These are phyloP conservation scores for Thuidium tamariscinum DNA, from an alignment of 225 moss, liverwort and hornwort species.

Conservation along the genomic window DNA sequence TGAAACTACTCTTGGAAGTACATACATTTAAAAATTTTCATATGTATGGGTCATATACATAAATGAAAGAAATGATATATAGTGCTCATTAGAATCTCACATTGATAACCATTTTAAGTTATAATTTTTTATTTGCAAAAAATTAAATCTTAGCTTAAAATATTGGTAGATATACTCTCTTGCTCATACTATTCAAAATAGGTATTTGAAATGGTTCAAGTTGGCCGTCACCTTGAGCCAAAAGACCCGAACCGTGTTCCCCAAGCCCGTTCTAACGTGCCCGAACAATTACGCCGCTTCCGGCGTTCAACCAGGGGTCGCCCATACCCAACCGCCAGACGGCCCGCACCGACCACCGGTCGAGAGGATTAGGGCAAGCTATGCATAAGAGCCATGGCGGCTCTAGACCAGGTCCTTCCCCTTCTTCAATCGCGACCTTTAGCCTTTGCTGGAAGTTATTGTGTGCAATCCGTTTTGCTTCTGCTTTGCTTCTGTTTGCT, in stretches of 20 bases:
- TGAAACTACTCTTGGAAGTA: not conserved
- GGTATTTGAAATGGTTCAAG: not conserved
- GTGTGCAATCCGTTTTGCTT: not conserved
- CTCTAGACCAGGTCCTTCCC: not conserved
- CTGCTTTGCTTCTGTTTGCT: not conserved
- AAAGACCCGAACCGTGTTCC: not conserved
- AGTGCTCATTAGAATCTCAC: rapidly evolving
- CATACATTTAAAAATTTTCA: not conserved
- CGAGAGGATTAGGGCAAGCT: not conserved
- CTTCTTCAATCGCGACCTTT: not conserved
- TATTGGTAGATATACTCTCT: not conserved
- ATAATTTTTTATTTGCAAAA: rapidly evolving
- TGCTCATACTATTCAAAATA: not conserved
- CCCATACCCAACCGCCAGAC: not conserved
- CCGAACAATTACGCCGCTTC: not conserved
- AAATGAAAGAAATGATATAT: rapidly evolving
- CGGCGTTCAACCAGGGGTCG: not conserved
- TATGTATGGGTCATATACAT: rapidly evolving
- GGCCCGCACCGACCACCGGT: not conserved
- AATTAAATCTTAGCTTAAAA: not conserved
- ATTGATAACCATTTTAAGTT: not conserved
- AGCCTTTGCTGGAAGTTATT: not conserved
- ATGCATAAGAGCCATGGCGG: not conserved
- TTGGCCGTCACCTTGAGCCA: not conserved
- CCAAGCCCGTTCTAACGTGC: not conserved